Evolutionary conservation across 2,329 filamentous ascomycete genomes (phyloP).

Genomic region (Diaporthe sp.): DNA sequence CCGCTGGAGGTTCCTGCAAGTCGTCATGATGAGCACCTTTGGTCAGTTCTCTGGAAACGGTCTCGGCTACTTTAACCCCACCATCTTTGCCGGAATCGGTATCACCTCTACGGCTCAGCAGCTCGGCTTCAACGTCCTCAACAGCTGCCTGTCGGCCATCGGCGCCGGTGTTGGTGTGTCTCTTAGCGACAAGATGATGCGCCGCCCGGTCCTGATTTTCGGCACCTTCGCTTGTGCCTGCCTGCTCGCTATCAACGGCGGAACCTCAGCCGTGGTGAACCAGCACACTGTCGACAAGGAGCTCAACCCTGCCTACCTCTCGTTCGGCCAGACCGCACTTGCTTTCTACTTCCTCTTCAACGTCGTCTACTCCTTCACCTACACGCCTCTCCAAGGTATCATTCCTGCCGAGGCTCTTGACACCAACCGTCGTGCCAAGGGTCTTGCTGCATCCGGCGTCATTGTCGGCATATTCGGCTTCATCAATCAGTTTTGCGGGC

Average conservation of each 20-base stretch:
- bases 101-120: slow-evolving; percentile 54
- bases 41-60: slow-evolving; percentile 66
- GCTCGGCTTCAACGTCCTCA: slow-evolving; percentile 61
- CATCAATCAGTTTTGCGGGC: slow-evolving; percentile 63
- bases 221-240: slow-evolving; percentile 60
- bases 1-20: slow-evolving; percentile 63
- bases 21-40: slow-evolving; percentile 65
- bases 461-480: slow-evolving; percentile 62
- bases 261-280: slow-evolving; percentile 57
- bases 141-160: slow-evolving; percentile 60
- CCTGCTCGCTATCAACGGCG: slow-evolving; percentile 61
- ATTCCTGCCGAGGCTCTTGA: slow-evolving; percentile 63
- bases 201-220: slow-evolving; percentile 60
- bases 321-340: slow-evolving; percentile 59
- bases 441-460: slow-evolving; percentile 60
- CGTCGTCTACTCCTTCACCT: slow-evolving; percentile 63
- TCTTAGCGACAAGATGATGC: slow-evolving; percentile 61
- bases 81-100: slow-evolving; percentile 59
- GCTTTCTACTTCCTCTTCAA: slow-evolving; percentile 66
- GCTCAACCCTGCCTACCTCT: slow-evolving; percentile 47
- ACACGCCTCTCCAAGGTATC: slow-evolving; percentile 64
- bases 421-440: slow-evolving; percentile 63
- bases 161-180: slow-evolving; percentile 60
- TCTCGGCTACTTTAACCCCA: slow-evolving; percentile 65
- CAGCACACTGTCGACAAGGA: slow-evolving; percentile 46